Base-by-base conservation (phyloP, 441 rosid species). In the Sinapis alba region DNA sequence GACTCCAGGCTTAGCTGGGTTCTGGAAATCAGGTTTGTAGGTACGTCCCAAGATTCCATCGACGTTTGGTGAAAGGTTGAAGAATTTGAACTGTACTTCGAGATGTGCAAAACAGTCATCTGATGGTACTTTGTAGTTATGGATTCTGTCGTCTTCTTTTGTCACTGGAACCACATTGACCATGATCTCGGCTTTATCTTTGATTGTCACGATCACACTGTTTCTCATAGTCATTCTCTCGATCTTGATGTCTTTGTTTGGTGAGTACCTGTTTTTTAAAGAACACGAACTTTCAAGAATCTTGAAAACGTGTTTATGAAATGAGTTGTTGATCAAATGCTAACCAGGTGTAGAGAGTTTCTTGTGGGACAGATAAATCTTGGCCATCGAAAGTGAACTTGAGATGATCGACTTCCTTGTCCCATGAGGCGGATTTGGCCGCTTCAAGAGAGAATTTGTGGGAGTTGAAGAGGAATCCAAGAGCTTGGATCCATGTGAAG, bases 401-500 rank as follows among this genome's bases (percentile, higher is more conserved):
- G 36, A 93, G 81, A 72, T 84, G 90, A 71, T 89, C 90, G 2
- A 78, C 19, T 19, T 88, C 85, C 1, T 64, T 58, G 65, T 87
- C 81, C 98, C 97, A 91, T 6, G 71, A 62, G 12, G 84, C 84
- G 15, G 91, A 74, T 71, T 64, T 77, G 1, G 81, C 76, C 24
- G 96, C 97, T 78, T 90, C 92, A 0, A 91, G 81, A 53, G 94
- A 86, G 81, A 91, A 89, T 19, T 74, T 78, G 50, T 85, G 75
- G 5, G 90, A 76, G 70, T 79, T 78, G 58, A 84, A 91, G 71
- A 94, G 84, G 83, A 94, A 50, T 28, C 98, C 97, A 0, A 90
- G 84, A 43, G 94, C 87, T 73, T 91, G 96, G 71, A 94, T 86
- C 98, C 96, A 94, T n/a, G 98, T 91, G 59, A 84, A 90, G 86